Percentiles rank a stretch among this genome's conserved stretches.
These are phyloP conservation scores for Daldinia eschscholtzii DNA, from an alignment of 2,329 filamentous ascomycete species.

Conservation along the genomic window DNA sequence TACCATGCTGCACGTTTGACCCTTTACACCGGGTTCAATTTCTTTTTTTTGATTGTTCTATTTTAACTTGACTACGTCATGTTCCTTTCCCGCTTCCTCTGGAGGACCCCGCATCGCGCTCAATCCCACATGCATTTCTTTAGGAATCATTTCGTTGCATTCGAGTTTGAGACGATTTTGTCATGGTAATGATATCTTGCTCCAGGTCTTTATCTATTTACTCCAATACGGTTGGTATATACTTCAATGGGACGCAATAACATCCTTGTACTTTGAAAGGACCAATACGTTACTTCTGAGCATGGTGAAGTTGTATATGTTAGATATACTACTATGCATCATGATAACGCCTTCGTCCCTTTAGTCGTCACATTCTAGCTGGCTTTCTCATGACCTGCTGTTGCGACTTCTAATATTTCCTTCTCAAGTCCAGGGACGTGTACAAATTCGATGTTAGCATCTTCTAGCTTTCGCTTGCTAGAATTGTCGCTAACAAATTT, in stretches of 20 bases:
- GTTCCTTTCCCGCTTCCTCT: background rate
- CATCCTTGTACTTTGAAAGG: background rate
- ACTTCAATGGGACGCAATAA: background rate
- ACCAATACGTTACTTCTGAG: background rate
- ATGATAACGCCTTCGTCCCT: background rate
- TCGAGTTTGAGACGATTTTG: constrained; percentile 13
- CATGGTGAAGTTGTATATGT: background rate
- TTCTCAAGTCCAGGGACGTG: constrained; percentile 81
- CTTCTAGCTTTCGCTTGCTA: constrained; percentile 76
- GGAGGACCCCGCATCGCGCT: constrained; percentile 40
- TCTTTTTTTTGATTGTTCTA: background rate
- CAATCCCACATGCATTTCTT: constrained; percentile 56
- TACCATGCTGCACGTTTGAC: constrained; percentile 56
- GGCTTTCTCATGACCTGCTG: constrained; percentile 76
- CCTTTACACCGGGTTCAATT: constrained; percentile 58
- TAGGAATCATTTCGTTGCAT: constrained; percentile 14
- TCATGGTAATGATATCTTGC: constrained; percentile 2
- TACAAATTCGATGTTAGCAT: constrained; percentile 79
- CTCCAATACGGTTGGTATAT: background rate
- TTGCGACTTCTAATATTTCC: constrained; percentile 85
- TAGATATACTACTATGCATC: background rate
- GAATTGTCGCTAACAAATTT: constrained; percentile 89
- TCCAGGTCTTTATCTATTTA: background rate
- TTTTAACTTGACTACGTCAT: background rate
- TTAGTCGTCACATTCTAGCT: constrained; percentile 4